Evolutionary conservation across 352 stramenopile species (phyloP), one percentile per base, ranked within the genome.

Genomic region (Blastocystis sp.): DNA sequence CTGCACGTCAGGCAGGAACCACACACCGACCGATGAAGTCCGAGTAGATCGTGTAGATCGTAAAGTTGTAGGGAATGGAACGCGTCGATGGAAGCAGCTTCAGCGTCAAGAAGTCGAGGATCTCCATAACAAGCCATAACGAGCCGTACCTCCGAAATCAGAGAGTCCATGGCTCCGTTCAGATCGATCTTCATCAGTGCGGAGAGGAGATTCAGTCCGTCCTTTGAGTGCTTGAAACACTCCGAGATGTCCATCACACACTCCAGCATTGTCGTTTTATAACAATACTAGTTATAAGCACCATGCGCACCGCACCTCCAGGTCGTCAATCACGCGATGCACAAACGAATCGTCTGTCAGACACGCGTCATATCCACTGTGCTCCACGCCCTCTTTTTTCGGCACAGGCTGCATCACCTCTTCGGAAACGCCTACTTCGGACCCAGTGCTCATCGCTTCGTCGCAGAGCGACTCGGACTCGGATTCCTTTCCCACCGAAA

Each of bases 151-250:
- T 73, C 39, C 26, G 20, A 50, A 8, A 84, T 5, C 11, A 84
- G 50, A 2, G 47, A 50, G 53, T 64, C 47, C 18, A 84, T 84
- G 5, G 73, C 73, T 15, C 20, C 20, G 11, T n/a, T 29, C 26
- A 84, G 26, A 18, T 84, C 73, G 39, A 84, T 84, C 73, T 84
- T 84, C n/a, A 84, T 39, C 56, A 84, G 39, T n/a, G 53, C 73
- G 0, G 73, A 84, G 11, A 84, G 39, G 8, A 84, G 15, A 6
- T 34, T 66, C 11, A 84, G 34, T 63, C 73, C 73, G 20, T 84
- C 73, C n/a, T 20, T 23, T 8, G 47, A 54, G 29, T 68, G 59
- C 47, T 68, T 18, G 6, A 84, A 23, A 39, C 73, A 84, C 37
- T 63, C 50, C 29, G 43, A 39, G n/a, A 84, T 64, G 29, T 84